These are phyloP conservation scores for Phytophthora chlamydospora DNA, from an alignment of 352 stramenopile species.

Conservation along the genomic window DNA sequence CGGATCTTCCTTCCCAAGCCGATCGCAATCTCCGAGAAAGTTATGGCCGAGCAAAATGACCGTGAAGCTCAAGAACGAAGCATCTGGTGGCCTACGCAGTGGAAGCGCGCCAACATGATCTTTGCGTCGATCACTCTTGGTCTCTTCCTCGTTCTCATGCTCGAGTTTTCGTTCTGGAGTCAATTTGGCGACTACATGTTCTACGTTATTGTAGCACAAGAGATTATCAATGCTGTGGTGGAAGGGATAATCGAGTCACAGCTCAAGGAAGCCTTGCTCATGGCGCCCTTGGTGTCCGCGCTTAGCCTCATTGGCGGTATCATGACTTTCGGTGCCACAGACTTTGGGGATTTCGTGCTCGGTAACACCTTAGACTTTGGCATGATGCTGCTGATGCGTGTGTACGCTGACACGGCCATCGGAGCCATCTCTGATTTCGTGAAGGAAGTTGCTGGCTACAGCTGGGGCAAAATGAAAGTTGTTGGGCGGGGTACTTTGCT, in stretches of 20 bases:
- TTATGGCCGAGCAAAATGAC: constrained; percentile 87
- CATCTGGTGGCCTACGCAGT: constrained; percentile 92
- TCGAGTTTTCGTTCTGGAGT: constrained; percentile 97
- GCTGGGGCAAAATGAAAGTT: constrained; percentile 46
- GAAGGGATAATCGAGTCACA: constrained; percentile 91
- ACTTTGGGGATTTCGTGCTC: constrained; percentile 97
- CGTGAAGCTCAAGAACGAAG: constrained; percentile 63
- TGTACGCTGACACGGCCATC: constrained; percentile 92
- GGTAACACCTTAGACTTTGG: constrained; percentile 95
- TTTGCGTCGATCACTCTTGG: constrained; percentile 93
- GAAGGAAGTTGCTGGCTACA: constrained; percentile 43
- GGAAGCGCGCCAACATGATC: constrained; percentile 96
- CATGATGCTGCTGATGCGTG: constrained; percentile 92
- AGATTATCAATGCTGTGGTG: constrained; percentile 89
- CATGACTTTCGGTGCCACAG: constrained; percentile 95
- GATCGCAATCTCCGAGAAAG: constrained; percentile 89
- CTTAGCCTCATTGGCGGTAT: constrained; percentile 91
- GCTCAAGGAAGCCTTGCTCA: constrained; percentile 92
- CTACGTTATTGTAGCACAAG: constrained; percentile 94
- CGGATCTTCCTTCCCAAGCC: constrained; percentile 94
- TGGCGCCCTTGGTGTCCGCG: constrained; percentile 89
- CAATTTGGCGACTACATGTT: constrained; percentile 96
- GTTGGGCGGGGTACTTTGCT: constrained; percentile 37
- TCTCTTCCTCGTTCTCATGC: constrained; percentile 93
- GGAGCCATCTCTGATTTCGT: constrained; percentile 77